phyloP scores from a whole-genome alignment of 345 rosid species.

The Turritis glabra region DNA sequence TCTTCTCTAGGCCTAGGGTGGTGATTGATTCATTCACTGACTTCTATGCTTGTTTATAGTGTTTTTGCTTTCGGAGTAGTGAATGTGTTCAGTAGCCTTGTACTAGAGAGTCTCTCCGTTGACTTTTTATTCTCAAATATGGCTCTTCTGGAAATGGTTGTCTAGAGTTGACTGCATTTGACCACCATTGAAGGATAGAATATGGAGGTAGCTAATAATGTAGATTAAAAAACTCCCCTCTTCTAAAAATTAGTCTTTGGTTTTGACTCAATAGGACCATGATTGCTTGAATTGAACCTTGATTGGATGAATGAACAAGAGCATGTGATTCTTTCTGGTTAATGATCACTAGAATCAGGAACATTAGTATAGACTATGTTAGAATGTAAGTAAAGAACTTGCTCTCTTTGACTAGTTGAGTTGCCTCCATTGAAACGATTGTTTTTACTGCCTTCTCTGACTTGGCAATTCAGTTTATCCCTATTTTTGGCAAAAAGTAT shows the following conservation, averaged over 20 bases:
- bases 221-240: neutral
- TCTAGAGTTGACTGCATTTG: constrained; percentile 23
- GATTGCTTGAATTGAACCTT: constrained; percentile 9
- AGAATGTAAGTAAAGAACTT: neutral
- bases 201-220: constrained; percentile 7
- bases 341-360: constrained; percentile 2
- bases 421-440: constrained; percentile 3
- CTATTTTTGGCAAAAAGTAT: neutral
- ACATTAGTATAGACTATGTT: neutral
- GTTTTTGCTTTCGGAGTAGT: neutral
- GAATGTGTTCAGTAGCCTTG: neutral
- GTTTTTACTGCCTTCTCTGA: constrained; percentile 6
- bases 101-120: constrained; percentile 24
- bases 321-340: neutral
- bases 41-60: neutral
- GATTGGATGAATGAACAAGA: constrained; percentile 3
- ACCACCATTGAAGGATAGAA: constrained; percentile 17
- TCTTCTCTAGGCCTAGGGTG: neutral
- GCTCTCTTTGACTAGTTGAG: neutral
- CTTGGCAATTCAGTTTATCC: neutral
- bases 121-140: constrained; percentile 17
- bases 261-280: constrained; percentile 20
- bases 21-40: neutral
- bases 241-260: neutral
- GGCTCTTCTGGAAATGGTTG: neutral